phyloP scores from a whole-genome alignment of 495 filamentous ascomycete genomes.

The Talaromyces liani region DNA sequence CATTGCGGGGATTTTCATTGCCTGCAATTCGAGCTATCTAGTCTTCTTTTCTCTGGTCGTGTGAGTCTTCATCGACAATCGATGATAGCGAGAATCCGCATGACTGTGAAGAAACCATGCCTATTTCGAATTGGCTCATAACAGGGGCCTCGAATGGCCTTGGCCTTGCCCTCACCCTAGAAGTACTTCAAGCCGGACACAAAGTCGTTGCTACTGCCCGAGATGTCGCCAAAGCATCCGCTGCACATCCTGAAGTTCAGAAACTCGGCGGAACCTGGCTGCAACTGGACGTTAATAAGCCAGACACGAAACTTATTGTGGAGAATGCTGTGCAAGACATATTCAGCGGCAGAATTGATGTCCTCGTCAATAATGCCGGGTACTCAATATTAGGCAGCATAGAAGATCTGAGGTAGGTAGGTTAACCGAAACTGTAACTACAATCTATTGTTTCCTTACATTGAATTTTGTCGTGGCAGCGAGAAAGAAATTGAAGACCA shows the following conservation, averaged over 20 bases:
- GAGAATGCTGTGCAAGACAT: conserved; percentile 8
- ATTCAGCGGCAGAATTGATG: conserved; percentile 5
- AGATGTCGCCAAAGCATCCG: conserved; percentile 27
- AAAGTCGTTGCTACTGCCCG: conserved; percentile 52
- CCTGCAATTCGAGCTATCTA: not conserved
- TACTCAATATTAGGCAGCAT: conserved; percentile 19
- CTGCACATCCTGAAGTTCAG: conserved; percentile 17
- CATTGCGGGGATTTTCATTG: not conserved
- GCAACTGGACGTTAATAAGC: conserved; percentile 34
- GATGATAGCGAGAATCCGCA: not conserved
- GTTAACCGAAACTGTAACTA: not conserved
- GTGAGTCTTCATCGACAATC: not conserved
- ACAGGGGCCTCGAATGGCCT: conserved; percentile 48
- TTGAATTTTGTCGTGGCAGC: conserved; percentile 12
- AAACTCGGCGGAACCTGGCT: conserved; percentile 18
- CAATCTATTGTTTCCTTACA: not conserved
- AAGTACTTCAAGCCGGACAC: conserved; percentile 40
- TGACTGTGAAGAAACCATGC: conserved; percentile 5
- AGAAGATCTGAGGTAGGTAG: conserved; percentile 17
- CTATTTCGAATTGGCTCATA: conserved; percentile 40
- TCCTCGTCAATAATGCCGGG: conserved; percentile 15
- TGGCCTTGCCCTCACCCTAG: conserved; percentile 36
- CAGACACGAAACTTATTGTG: conserved; percentile 13
- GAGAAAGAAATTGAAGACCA: conserved; percentile 26
- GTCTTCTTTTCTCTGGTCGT: not conserved